Evolutionary conservation across 208 protist species (phyloP), one percentile per base, ranked within the genome.

Genomic region (Trypanosoma melophagium): DNA sequence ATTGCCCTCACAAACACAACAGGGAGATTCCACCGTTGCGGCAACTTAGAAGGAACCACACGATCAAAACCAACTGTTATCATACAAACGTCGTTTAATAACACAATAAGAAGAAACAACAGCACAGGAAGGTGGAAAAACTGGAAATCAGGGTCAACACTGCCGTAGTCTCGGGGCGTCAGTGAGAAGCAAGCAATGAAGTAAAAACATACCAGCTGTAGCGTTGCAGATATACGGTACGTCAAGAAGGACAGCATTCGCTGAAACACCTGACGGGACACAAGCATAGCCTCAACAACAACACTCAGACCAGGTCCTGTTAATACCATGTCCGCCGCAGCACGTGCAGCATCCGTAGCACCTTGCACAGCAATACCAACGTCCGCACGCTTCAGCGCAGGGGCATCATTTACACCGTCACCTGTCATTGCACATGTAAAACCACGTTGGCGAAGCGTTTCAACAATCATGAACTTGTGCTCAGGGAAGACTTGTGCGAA

Each of bases 321-420:
- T 38, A 99, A 74, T 50, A 98, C 95, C 80, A 99, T 98, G 76
- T 99, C 97, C 9, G 97, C 84, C 1, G 93, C 95, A 42, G 91
- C 84, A 12, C 94, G 82, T 17, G 96, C 94, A 2, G 92, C 93
- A 67, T 96, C 96, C n/a, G 97, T 98, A 45, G 94, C 79, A 55
- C 90, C 94, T 47, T 95, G 82, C 49, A 99, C 96, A 53, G 97
- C 96, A 82, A 99, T 94, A 55, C 96, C 96, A 62, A 98, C 92
- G 81, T 99, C 84, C 10, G 97, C 93, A 60, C 88, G 84, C 81
- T 98, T 98, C 56, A 99, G 71, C n/a, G 97, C 94, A 44, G 96
- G 96, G 19, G 95, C 89, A 77, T 98, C 97, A 80, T 98, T 98
- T 7, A 98, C 94, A 60, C 97, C 98, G 81, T 99, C 98, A 62